Conservation (phyloP, 2,329 filamentous ascomycete species). For the Cercospora zeae-maydis region DNA sequence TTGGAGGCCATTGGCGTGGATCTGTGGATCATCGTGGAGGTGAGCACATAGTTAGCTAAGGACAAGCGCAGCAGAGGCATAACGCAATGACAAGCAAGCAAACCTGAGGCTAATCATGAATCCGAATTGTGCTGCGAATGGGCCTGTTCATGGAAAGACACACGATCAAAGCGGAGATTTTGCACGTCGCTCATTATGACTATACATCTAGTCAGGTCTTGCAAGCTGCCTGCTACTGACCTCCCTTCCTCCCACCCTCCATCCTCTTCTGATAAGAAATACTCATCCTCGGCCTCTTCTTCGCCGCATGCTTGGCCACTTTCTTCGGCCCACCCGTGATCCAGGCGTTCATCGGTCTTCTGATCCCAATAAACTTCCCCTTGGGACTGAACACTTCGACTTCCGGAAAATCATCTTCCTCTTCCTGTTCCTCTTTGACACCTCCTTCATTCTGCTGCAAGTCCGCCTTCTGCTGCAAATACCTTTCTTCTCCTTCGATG, state of each 20-base stretch:
- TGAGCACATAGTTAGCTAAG: background rate
- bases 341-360: constrained; percentile 70
- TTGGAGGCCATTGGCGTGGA: too few species aligned
- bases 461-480: background rate
- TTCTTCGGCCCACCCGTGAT: constrained; percentile 55
- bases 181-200: background rate
- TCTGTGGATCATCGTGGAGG: too few species aligned
- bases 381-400: constrained; percentile 83
- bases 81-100: too few species aligned
- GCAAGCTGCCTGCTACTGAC: background rate
- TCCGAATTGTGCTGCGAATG: background rate
- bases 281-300: constrained; percentile 60
- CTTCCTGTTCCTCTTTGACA: constrained; percentile 5
- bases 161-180: background rate
- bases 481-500: background rate
- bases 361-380: constrained; percentile 69
- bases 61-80: too few species aligned
- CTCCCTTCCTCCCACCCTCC: constrained; percentile 44
- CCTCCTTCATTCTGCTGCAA: background rate
- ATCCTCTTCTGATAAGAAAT: constrained; percentile 44
- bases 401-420: constrained; percentile 49
- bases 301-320: constrained; percentile 49
- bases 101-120: background rate
- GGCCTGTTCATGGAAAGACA: background rate
- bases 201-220: background rate